Conservation (phyloP, 495 filamentous ascomycete genomes). For the Hyaloscypha finlandica region DNA sequence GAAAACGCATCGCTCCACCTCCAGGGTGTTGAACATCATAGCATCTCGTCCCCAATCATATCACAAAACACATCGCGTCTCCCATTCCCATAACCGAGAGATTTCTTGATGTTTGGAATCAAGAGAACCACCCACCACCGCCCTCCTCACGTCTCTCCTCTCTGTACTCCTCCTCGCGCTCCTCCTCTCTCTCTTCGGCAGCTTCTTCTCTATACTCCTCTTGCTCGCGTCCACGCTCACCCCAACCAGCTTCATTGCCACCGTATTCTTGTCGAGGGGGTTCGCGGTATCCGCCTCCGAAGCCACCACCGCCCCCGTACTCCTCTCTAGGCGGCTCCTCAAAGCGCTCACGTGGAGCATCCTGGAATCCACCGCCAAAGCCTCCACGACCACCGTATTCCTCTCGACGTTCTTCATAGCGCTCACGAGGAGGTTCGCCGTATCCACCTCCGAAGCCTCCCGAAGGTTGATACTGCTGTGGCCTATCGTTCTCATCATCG, state of each 20-base stretch:
- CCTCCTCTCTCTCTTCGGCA: constrained; percentile 10
- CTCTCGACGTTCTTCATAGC: not conserved
- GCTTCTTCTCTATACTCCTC: constrained; percentile 10
- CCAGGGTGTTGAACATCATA: no score
- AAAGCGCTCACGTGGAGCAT: constrained; percentile 5
- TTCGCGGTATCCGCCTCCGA: constrained; percentile 13
- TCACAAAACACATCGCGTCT: no score
- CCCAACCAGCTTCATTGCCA: constrained; percentile 21
- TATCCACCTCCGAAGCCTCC: not conserved
- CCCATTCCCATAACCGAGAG: no score
- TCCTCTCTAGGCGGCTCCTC: constrained; percentile 8
- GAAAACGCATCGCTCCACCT: no score
- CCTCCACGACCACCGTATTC: constrained; percentile 6
- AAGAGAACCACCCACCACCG: constrained; percentile 26
- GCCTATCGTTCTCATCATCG: not conserved
- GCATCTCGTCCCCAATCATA: constrained; percentile 3
- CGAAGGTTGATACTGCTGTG: no score
- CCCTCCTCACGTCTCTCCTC: constrained; percentile 16
- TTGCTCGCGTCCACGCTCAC: constrained; percentile 5
- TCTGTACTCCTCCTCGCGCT: constrained; percentile 15
- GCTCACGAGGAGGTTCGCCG: not conserved
- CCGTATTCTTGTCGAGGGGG: constrained; percentile 6
- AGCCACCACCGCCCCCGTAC: constrained; percentile 18
- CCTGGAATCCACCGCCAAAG: constrained; percentile 10
- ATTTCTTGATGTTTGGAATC: not conserved